Base-by-base conservation (phyloP, 2,329 filamentous ascomycete genomes). In the Hypoxylon sp. region DNA sequence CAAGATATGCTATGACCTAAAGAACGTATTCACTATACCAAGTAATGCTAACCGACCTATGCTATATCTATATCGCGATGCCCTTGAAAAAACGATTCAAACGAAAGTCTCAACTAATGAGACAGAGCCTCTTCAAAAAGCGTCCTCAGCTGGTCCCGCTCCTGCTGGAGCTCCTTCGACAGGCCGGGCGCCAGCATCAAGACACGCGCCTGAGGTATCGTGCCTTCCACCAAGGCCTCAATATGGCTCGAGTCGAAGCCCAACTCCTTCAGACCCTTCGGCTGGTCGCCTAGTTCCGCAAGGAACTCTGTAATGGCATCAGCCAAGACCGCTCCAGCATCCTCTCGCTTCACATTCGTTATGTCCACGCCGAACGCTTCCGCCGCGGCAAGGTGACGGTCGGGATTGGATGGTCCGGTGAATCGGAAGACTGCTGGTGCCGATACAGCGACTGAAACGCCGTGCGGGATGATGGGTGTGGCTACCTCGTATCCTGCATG, bases 391-490 rank as follows among this genome's bases (percentile, higher is more conserved):
- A 99, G 81, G 80, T 99, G 95, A 8, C 95, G 89, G 55, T 97
- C 93, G 0, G 95, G 95, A 74, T 98, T 98, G 1, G 92, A 95
- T 1, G 94, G 85, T 0, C 85, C 94, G 0, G 94, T 99, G 79
- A 98, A 98, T 28, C 87, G 89, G 85, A 98, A 99, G 1, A 98
- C 94, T 0, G 94, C 91, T 0, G 95, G 94, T 0, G 94, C 93
- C 0, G 93, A 94, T 6, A 98, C 94, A 2, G 94, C 95, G 1
- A 99, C 95, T 1, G 91, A 94, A 22, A 99, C 95, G 55, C 95
- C 95, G 77, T 99, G 95, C 0, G 95, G 95, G 73, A 99, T 98
- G 72, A 99, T 91, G 8, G 91, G 88, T 28, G 84, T 76, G 24
- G 87, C 79, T 6, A 97, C 88, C 1, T 89, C 82, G 77, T 99